Conservation (phyloP, 305 asterid species). For the Stenogyne calaminthoides region DNA sequence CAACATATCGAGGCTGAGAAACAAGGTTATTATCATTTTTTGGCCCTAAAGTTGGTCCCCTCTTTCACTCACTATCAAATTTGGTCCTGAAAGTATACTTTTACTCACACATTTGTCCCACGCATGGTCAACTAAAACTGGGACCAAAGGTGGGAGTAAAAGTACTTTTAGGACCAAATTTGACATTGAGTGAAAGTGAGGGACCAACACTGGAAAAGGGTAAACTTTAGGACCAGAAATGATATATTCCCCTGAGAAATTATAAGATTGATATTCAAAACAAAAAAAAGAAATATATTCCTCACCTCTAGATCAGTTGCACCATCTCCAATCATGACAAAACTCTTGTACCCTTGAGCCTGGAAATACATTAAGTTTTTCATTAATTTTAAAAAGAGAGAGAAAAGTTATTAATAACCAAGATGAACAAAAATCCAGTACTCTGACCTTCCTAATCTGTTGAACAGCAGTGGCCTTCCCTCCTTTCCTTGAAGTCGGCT, state of each 20-base stretch:
- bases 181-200: not conserved
- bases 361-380: constrained; percentile 31
- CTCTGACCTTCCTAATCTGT: constrained; percentile 73
- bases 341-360: constrained; percentile 61
- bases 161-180: not conserved
- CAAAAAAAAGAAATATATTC: not conserved
- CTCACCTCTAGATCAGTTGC: constrained; percentile 98
- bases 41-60: not conserved
- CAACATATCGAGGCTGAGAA: not conserved
- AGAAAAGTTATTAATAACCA: not conserved
- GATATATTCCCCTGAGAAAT: not conserved
- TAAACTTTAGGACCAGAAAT: not conserved
- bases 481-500: constrained; percentile 94
- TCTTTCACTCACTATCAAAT: not conserved
- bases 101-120: not conserved
- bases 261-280: not conserved
- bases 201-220: not conserved
- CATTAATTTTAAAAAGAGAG: not conserved
- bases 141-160: not conserved
- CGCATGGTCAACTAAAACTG: not conserved
- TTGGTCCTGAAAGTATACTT: not conserved
- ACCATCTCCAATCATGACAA: constrained; percentile 98
- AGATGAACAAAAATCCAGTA: not conserved
- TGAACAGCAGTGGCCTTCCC: constrained; percentile 92
- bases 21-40: not conserved